Base-by-base conservation (phyloP, 169 alveolate genomes). In the Cryptosporidium sp. region DNA sequence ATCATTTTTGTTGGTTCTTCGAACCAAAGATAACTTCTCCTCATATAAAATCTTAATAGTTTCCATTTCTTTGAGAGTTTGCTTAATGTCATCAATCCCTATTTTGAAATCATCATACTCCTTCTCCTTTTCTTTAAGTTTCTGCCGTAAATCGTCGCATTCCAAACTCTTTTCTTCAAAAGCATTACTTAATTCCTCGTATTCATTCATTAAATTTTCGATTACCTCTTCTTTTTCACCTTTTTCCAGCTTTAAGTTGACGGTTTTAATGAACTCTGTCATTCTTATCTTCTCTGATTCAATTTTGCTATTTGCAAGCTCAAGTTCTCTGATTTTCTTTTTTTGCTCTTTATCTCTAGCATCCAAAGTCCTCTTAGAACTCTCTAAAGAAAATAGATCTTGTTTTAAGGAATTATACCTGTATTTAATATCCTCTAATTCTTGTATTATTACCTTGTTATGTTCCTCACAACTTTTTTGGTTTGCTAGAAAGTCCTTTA, bases 141-240 rank as follows among this genome's bases (percentile, higher is more conserved):
- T 80, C 23, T 65, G 61, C 18, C 52, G 45, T 31, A 67, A 26
- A 18, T 33, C 6, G 75, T 80, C 89, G 12, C 89, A 80, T 23
- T 80, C 89, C 12, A 80, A n/a, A 23, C 60, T 44, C n/a, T 80
- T 80, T 48, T 80, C 89, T 48, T 80, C 89, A 80, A 80, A 80
- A 14, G 89, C 89, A 80, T 44, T 80, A 48, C 89, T 80, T 60
- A 80, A 48, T 56, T 80, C 89, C n/a, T 80, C 89, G 31, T 80
- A 80, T 31, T 80, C 89, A 42, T 65, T 80, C 73, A 65, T 80
- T 12, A 80, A 29, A 33, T 51, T 67, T 29, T 80, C 75, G 1
- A 80, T 6, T 1, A 44, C 69, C 1, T 58, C 70, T 31, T 80
- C 75, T 26, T 80, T 80, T 18, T 61, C 62, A 0, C 39, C 48